These are phyloP conservation scores for Parachaetomium inaequale DNA, from an alignment of 495 filamentous ascomycete species.

Conservation along the genomic window DNA sequence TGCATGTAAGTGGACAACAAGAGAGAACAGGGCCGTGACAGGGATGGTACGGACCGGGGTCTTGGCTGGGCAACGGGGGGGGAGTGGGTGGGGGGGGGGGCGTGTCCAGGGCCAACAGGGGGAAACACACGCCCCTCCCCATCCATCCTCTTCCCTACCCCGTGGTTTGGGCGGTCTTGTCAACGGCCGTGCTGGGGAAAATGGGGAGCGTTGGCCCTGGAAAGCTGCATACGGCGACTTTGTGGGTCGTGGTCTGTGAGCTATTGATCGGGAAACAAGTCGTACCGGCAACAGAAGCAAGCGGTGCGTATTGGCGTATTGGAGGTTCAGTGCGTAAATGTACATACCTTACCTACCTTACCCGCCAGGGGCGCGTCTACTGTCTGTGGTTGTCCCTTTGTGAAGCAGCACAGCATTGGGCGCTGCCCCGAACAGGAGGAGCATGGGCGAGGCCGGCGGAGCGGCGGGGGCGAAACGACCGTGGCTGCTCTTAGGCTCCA, in stretches of 20 bases:
- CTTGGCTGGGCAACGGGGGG: conserved; percentile 10
- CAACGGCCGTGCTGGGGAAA: conserved; percentile 28
- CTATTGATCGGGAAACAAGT: background rate
- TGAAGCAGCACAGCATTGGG: background rate
- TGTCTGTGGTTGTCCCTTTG: background rate
- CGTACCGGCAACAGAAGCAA: background rate
- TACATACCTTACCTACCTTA: background rate
- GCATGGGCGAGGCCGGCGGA: conserved; percentile 17
- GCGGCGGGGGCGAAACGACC: conserved; percentile 24
- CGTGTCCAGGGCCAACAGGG: conserved; percentile 8
- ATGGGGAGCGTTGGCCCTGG: background rate
- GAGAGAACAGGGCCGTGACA: conserved; percentile 21
- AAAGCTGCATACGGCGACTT: background rate
- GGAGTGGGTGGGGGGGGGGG: background rate
- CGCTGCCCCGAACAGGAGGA: background rate
- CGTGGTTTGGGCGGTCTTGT: conserved; percentile 15
- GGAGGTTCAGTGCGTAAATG: no score
- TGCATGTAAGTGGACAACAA: conserved; percentile 24
- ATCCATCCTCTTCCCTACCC: background rate
- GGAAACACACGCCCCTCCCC: conserved; percentile 4
- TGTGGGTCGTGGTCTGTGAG: background rate
- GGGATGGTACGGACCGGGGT: conserved; percentile 19
- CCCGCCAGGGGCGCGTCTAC: background rate
- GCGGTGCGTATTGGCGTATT: background rate
- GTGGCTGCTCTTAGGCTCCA: conserved; percentile 28